A percentile compares a stretch with the other conserved stretches of the same genome.
Conservation (phyloP, 73 alveolate species). For the Urostyla sp. region DNA sequence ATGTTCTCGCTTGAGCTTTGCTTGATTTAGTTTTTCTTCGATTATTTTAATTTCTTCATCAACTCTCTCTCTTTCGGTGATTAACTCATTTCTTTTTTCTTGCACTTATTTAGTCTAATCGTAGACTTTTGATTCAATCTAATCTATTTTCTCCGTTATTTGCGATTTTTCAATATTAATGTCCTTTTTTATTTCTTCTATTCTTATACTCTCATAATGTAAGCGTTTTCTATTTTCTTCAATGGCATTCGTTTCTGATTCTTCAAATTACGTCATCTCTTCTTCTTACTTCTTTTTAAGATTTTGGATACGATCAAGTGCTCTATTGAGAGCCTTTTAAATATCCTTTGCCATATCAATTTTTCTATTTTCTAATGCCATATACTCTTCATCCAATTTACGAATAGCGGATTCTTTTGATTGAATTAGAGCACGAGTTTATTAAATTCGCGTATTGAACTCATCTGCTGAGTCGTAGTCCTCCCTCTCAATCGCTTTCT, state of each 20-base stretch:
- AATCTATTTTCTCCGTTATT: conserved; percentile 8
- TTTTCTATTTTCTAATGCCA: conserved; percentile 30
- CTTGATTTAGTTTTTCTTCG: conserved; percentile 9
- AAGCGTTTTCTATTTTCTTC: conserved; percentile 43
- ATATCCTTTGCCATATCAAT: conserved; percentile 29
- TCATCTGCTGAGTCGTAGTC: conserved; percentile 52
- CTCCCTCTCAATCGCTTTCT: conserved; percentile 48
- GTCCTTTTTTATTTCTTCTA: conserved; percentile 36
- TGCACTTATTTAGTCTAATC: conserved; percentile 39
- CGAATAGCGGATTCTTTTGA: conserved; percentile 32
- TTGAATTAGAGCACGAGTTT: conserved; percentile 10
- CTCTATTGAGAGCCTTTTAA: neutral
- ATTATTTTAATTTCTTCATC: conserved; percentile 41
- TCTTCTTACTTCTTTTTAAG: conserved; percentile 27
- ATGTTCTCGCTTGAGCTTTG: conserved; percentile 4
- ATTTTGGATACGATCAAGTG: conserved; percentile 16
- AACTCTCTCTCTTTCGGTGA: conserved; percentile 3
- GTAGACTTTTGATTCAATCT: conserved; percentile 34
- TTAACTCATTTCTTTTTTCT: neutral
- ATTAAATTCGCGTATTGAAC: neutral
- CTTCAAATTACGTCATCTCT: conserved; percentile 51
- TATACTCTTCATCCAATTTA: conserved; percentile 29
- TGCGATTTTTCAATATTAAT: neutral
- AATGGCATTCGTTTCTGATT: conserved; percentile 41
- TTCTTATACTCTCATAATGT: conserved; percentile 55